Evolutionary conservation across 768 basidiomycete genomes (phyloP).

Genomic region (Floccularia luteovirens): DNA sequence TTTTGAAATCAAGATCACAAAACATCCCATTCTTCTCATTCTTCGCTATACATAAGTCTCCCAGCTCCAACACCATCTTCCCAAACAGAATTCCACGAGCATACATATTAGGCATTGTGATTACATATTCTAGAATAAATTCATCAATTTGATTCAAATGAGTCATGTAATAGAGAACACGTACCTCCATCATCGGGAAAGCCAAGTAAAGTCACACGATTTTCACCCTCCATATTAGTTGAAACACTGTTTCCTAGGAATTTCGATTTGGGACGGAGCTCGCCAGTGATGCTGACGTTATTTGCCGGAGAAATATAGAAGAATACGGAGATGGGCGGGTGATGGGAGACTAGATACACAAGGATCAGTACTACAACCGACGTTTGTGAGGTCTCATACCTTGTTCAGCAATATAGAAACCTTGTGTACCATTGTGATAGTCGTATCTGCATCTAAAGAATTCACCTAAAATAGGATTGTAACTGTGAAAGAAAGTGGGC

Average conservation of each 20-base stretch:
- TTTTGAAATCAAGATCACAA: conserved; percentile 95
- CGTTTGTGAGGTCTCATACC: conserved; percentile 30
- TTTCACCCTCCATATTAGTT: conserved; percentile 95
- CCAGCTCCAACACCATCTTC: conserved; percentile 94
- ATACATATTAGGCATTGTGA: conserved; percentile 99
- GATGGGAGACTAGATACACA: conserved; percentile 72
- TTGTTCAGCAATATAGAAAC: conserved; percentile 96
- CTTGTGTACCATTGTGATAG: conserved; percentile 84
- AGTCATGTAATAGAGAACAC: conserved; percentile 13
- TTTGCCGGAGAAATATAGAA: conserved; percentile 93
- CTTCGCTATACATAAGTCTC: conserved; percentile 80
- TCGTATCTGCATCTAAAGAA: conserved; percentile 96
- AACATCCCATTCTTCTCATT: conserved; percentile 69
- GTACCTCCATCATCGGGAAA: conserved; percentile 81
- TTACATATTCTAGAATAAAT: conserved; percentile 57
- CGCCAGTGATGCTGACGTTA: conserved; percentile 80
- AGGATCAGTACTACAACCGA: conserved; percentile 2
- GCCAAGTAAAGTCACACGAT: conserved; percentile 77
- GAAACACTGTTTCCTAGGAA: conserved; percentile 97
- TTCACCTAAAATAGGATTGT: conserved; percentile 96
- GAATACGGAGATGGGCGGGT: conserved; percentile 93
- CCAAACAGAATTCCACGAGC: conserved; percentile 83
- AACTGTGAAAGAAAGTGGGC: conserved; percentile 35
- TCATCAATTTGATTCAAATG: conserved; percentile 2
- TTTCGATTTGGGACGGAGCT: conserved; percentile 90